Evolutionary conservation across 805 yeast species (phyloP).

Genomic region (Yamadazyma kitorensis): DNA sequence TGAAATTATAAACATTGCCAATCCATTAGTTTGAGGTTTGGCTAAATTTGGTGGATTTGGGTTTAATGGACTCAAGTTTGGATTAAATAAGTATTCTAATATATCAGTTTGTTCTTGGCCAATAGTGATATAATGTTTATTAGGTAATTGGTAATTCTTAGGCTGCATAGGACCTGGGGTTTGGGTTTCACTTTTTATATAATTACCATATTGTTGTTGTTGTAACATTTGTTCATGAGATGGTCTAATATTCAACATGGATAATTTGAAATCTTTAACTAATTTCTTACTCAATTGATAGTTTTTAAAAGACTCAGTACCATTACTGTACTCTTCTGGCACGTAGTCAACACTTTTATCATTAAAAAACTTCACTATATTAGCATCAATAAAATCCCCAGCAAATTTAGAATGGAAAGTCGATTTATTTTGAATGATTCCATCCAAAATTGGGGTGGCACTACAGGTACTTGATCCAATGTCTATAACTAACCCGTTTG

Average conservation of each 20-base stretch:
- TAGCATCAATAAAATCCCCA: slow-evolving; percentile 78
- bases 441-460: slow-evolving; percentile 78
- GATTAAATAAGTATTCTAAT: slow-evolving; percentile 71
- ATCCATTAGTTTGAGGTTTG: slow-evolving; percentile 48
- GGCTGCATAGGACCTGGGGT: slow-evolving; percentile 9
- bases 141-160: slow-evolving; percentile 22
- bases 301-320: slow-evolving; percentile 31
- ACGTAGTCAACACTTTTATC: slow-evolving; percentile 9
- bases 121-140: slow-evolving; percentile 16
- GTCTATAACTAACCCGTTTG: slow-evolving; percentile 78
- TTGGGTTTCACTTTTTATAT: too few species aligned
- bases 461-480: slow-evolving; percentile 68
- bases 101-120: slow-evolving; percentile 14
- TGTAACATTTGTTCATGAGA: slow-evolving; percentile 6
- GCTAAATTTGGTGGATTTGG: slow-evolving; percentile 35
- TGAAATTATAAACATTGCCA: slow-evolving; percentile 37
- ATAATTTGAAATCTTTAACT: slow-evolving; percentile 35
- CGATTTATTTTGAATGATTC: slow-evolving; percentile 65
- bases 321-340: slow-evolving; percentile 9
- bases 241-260: slow-evolving; percentile 26
- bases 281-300: slow-evolving; percentile 34
- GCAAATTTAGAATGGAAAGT: slow-evolving; percentile 68
- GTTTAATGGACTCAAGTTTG: slow-evolving; percentile 50
- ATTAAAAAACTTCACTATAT: slow-evolving; percentile 50
- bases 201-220: slow-evolving; percentile 8